Evolutionary conservation across 495 filamentous ascomycete genomes (phyloP).

Genomic region (Xylaria longipes): DNA sequence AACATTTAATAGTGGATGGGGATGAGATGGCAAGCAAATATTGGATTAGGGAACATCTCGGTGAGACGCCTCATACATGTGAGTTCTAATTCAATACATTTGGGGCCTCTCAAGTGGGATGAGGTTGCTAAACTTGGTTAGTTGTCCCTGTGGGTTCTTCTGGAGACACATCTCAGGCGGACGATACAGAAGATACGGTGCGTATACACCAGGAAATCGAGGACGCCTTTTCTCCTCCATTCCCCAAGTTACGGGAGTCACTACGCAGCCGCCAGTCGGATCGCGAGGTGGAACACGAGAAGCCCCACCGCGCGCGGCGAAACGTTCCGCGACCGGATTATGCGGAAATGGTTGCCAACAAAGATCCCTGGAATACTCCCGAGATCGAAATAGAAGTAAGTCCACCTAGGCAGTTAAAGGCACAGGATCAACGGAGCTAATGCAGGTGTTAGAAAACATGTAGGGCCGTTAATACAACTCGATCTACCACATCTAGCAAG

Average conservation of each 20-base stretch:
- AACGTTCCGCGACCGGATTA: conserved; percentile 39
- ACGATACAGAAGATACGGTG: neutral
- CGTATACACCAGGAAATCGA: neutral
- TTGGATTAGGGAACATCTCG: conserved; percentile 41
- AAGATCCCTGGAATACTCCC: conserved; percentile 37
- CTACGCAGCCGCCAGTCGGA: conserved; percentile 24
- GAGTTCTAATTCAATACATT: conserved; percentile 15
- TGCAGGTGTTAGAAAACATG: neutral
- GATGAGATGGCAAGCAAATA: conserved; percentile 38
- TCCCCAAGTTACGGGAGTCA: conserved; percentile 13
- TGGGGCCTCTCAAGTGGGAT: neutral
- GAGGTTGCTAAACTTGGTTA: conserved; percentile 3
- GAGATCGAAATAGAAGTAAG: conserved; percentile 36
- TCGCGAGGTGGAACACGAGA: conserved; percentile 28
- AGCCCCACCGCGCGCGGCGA: conserved; percentile 35
- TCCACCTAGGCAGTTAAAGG: neutral
- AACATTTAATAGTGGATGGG: conserved; percentile 33
- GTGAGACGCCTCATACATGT: conserved; percentile 38
- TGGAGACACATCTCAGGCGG: neutral
- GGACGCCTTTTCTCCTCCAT: conserved; percentile 5
- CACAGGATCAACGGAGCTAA: neutral
- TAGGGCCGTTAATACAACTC: neutral
- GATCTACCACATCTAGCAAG: conserved; percentile 1
- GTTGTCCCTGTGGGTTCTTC: conserved; percentile 7
- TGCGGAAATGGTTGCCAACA: conserved; percentile 38